These are phyloP conservation scores for Zygotorulaspora florentina DNA, from an alignment of 805 yeast genomes.

Conservation along the genomic window DNA sequence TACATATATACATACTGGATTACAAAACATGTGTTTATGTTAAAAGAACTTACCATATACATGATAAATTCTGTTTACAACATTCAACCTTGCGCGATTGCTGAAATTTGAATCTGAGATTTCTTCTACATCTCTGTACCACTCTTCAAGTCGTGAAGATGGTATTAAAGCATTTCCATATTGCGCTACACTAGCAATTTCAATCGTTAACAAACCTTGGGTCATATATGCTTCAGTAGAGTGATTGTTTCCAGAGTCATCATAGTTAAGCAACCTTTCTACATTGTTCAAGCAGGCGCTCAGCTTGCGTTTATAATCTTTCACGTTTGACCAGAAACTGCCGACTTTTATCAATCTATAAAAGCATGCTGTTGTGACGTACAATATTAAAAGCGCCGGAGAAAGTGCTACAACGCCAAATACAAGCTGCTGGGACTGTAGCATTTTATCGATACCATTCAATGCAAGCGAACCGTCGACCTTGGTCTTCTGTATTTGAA, in stretches of 20 bases:
- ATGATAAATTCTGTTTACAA: slow-evolving; percentile 58
- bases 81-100: slow-evolving; percentile 40
- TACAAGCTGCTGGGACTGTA: slow-evolving; percentile 90
- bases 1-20: neutral
- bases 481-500: slow-evolving; percentile 93
- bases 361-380: slow-evolving; percentile 40
- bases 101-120: slow-evolving; percentile 42
- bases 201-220: slow-evolving; percentile 64
- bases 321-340: slow-evolving; percentile 25
- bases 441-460: slow-evolving; percentile 81
- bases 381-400: slow-evolving; percentile 63
- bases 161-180: slow-evolving; percentile 52
- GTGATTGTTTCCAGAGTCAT: slow-evolving; percentile 18
- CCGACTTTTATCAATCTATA: slow-evolving; percentile 27
- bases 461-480: slow-evolving; percentile 92
- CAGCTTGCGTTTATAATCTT: slow-evolving; percentile 22
- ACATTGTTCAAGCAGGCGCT: slow-evolving; percentile 49
- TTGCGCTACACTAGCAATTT: slow-evolving; percentile 52
- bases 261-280: slow-evolving; percentile 47
- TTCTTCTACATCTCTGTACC: slow-evolving; percentile 62
- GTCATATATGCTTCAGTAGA: slow-evolving; percentile 34
- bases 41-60: slow-evolving; percentile 43
- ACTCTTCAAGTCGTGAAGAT: slow-evolving; percentile 43
- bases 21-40: neutral
- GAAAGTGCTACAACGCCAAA: slow-evolving; percentile 87